Evolutionary conservation across 371 early-diverging fungal genomes (phyloP).

Genomic region (Rhizopus stolonifer): DNA sequence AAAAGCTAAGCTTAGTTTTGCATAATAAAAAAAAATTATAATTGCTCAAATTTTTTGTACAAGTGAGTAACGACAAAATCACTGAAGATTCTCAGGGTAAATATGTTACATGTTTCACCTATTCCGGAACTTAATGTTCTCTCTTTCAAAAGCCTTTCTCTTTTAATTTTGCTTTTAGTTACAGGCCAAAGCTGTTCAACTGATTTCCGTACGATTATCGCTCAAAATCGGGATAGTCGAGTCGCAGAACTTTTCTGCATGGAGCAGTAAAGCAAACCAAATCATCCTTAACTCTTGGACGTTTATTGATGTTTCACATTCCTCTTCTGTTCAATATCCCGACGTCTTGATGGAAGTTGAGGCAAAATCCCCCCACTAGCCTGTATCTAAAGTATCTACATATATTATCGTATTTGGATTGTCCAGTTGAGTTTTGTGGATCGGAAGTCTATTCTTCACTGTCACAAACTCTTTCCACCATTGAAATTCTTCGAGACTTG

Average conservation of each 20-base stretch:
- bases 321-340: slow-evolving; percentile 7
- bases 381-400: slow-evolving; percentile 9
- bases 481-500: too few relatives aligned
- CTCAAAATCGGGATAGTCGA: slow-evolving; percentile 4
- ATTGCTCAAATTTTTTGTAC: too few relatives aligned
- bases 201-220: slow-evolving; percentile 18
- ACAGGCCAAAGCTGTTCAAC: too few relatives aligned
- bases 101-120: too few relatives aligned
- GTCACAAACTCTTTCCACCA: background rate
- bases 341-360: background rate
- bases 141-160: too few relatives aligned
- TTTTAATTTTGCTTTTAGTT: too few relatives aligned
- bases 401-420: background rate
- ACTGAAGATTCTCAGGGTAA: too few relatives aligned
- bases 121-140: too few relatives aligned
- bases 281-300: slow-evolving; percentile 17
- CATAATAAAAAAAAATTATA: too few relatives aligned
- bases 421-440: background rate
- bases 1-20: too few relatives aligned
- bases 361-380: slow-evolving; percentile 13
- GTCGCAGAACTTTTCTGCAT: background rate
- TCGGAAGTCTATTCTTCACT: slow-evolving; percentile 6
- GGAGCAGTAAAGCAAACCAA: slow-evolving; percentile 5
- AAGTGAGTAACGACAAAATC: too few relatives aligned
- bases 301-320: slow-evolving; percentile 7